Evolutionary conservation across 2,329 filamentous ascomycete species (phyloP), one percentile per base, ranked within the genome.

Genomic region (Sporothrix phasma): DNA sequence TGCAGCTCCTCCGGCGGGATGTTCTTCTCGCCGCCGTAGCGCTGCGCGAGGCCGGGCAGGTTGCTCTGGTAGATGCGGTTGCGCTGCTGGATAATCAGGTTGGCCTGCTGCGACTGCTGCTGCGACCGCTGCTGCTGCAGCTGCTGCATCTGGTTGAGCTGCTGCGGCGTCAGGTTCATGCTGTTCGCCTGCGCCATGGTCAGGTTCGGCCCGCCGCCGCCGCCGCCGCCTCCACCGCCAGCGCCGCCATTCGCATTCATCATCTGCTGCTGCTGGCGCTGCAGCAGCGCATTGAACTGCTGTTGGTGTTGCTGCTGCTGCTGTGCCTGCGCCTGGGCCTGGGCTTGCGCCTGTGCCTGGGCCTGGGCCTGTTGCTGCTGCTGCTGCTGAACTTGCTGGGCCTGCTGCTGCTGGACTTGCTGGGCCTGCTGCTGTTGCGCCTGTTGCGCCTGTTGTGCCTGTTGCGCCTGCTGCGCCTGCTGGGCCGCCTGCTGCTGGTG

Each of bases 1-100:
- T 80, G 76, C 31, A 79, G 64, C 1, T 75, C 61, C 0, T 84
- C 81, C 0, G 69, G 73, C 0, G 82, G 81, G 3, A 84, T 78
- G 34, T 77, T 76, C 24, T 78, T 76, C 4, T 71, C 64, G 0
- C 76, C 75, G 11, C 79, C 79, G 63, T 73, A 80, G 19, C 76
- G 76, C 1, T 69, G 68, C 0, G 72, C 71, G 2, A 78, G 65
- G 0, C 64, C 59, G 0, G 64, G 68, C 8, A 84, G 67, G 62
- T 78, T 72, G 60, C 74, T 74, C 11, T 72, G 66, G 54, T 78
- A 83, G 0, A 82, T 64, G 7, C 67, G 47, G 11, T 45, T 19
- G 7, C 60, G 71, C 62, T 72, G 68, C 59, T 70, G 68, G 45
- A 45, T 15, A 5, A 46, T 11, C 53, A 66, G 13, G 58, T 70